Evolutionary conservation across 495 filamentous ascomycete genomes (phyloP), one percentile per base, ranked within the genome.

Genomic region (Lasiosphaeris hirsuta): DNA sequence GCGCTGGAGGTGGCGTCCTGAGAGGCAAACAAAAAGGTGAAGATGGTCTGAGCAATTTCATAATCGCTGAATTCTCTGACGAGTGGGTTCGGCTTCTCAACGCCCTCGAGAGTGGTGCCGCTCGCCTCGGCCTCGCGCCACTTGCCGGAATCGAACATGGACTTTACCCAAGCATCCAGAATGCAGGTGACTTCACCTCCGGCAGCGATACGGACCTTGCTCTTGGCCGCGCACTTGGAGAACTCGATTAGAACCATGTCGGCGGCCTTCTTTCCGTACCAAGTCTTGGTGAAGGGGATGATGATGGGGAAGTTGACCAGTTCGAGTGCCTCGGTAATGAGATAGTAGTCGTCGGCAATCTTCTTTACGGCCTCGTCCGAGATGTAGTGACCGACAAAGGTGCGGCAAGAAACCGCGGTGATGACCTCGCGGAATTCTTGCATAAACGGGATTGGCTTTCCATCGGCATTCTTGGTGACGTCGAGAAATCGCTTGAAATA

Each of bases 251-350:
- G 78, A 19, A 97, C 91, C 85, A 93, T 92, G 63, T 93, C 88
- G 40, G 94, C 86, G 14, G 93, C 90, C 75, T 90, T 94, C 82
- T 97, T 96, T 59, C 94, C 94, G 69, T 96, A 96, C 90, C 92
- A 98, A 8, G 90, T 89, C 80, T 89, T 92, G 63, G 94, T 96
- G 80, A 83, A 98, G 44, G 94, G 94, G 50, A 98, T 75, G 72
- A 97, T 97, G 76, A 98, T 88, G 37, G 94, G 94, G 81, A 98
- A 97, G 77, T 97, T 97, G 73, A 98, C 94, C 39, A 98, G 82
- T 69, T 98, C 94, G 57, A 98, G 84, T 7, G 94, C 94, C 44
- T 89, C 95, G 13, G 94, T 98, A 67, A 97, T 95, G 63, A 90
- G 81, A 72, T 95, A 98, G 74, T 94, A 98, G 72, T 98, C 92